Conservation (phyloP, 2,329 filamentous ascomycete species). For the Fusarium metavorans region DNA sequence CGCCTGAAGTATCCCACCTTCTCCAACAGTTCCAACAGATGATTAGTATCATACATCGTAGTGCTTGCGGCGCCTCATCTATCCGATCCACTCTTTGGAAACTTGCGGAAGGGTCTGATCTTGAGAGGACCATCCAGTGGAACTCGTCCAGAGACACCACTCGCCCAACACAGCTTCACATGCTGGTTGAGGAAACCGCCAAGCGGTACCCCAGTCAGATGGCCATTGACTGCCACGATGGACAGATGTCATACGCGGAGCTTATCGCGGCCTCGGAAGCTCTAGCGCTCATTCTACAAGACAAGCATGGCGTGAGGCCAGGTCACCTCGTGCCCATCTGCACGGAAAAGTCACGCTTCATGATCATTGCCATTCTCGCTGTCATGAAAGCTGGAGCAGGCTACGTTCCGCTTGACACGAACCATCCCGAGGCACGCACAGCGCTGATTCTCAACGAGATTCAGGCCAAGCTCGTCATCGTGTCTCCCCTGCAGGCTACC, state of each 20-base stretch:
- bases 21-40: not conserved
- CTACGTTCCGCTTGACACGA: not conserved
- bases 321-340: not conserved
- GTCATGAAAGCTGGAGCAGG: not conserved
- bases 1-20: not conserved
- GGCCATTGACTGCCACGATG: not conserved
- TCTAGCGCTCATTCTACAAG: not conserved
- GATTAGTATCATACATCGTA: not conserved
- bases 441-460: not conserved
- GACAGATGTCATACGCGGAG: not conserved
- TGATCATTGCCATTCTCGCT: not conserved
- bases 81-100: not conserved
- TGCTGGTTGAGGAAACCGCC: not conserved
- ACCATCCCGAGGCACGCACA: not conserved
- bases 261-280: not conserved
- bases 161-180: not conserved
- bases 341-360: not conserved
- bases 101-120: not conserved
- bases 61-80: not conserved
- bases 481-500: not conserved
- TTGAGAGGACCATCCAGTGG: not conserved
- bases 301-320: not conserved
- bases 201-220: not conserved
- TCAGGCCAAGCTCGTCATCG: not conserved
- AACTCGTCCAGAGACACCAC: not conserved